phyloP scores from a whole-genome alignment of 2,329 filamentous ascomycete species.

The Colletotrichum godetiae region DNA sequence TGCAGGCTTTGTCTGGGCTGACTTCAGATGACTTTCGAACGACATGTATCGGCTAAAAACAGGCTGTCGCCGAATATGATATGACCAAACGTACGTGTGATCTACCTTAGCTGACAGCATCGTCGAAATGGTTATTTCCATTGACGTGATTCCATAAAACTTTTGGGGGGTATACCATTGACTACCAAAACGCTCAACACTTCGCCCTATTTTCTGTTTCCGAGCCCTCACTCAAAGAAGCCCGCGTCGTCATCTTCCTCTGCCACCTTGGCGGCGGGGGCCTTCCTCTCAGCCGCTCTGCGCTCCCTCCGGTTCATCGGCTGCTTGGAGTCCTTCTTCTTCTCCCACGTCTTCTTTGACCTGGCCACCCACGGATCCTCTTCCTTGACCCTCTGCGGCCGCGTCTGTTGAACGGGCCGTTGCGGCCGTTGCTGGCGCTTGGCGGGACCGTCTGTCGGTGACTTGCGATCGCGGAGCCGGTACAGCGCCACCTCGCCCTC shows the following conservation, averaged over 20 bases:
- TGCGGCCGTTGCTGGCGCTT: constrained; percentile 29
- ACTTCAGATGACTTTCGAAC: neutral
- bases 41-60: neutral
- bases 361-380: constrained; percentile 48
- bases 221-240: constrained; percentile 63
- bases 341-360: constrained; percentile 26
- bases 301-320: constrained; percentile 26
- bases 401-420: constrained; percentile 29
- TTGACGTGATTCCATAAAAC: constrained; percentile 18
- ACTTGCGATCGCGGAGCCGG: constrained; percentile 64
- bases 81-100: neutral
- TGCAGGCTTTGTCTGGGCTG: neutral
- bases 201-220: neutral
- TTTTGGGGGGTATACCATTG: constrained; percentile 32
- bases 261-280: constrained; percentile 50
- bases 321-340: constrained; percentile 38
- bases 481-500: constrained; percentile 64
- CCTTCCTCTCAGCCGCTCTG: constrained; percentile 44
- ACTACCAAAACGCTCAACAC: constrained; percentile 29
- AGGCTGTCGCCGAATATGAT: neutral
- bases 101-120: neutral
- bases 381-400: constrained; percentile 41
- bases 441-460: constrained; percentile 40
- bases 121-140: neutral
- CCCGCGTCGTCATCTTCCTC: constrained; percentile 64